Base-by-base conservation (phyloP, 352 stramenopile genomes). In the Phytophthora chlamydospora region DNA sequence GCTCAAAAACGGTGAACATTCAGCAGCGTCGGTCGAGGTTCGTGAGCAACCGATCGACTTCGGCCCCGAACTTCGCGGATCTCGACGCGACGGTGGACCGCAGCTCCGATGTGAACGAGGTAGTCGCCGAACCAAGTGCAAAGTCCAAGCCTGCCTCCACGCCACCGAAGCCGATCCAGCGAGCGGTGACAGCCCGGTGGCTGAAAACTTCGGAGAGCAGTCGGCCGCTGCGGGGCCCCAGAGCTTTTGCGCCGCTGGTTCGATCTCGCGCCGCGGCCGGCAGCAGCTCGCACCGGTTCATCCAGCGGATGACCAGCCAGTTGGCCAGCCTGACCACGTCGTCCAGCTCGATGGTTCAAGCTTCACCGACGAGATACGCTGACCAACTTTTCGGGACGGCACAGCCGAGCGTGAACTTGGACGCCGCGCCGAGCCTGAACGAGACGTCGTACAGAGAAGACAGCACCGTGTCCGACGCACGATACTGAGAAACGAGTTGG, bases 231-330 rank as follows among this genome's bases (percentile, higher is more conserved):
- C 36, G 62, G 31, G 16, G 11, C 8, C 48, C 34, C 14, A 69
- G 49, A 33, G 43, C 42, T 6, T 53, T 40, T 10, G 29, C 61
- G 7, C 29, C 48, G 14, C 51, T 47, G 42, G 43, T 47, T 33
- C 56, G 56, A 2, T 32, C 62, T 11, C 55, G 56, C 45, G 29
- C 6, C 16, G 31, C 19, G 4, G 14, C 48, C n/a, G 62, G 36
- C 13, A 66, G 56, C 38, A 66, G 62, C 19, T 71, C 62, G 8
- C 55, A 70, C 5, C 47, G 62, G 16, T 71, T 71, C 17, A 71
- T 71, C 11, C 62, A 71, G 27, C 56, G 62, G n/a, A 49, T 71
- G 62, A 71, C 62, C 7, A 61, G 54, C 48, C 62, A 70, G 29
- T 66, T 71, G 55, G 62, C 55, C 16, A 66, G 62, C 47, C 43